Evolutionary conservation across 106 monocot genomes (phyloP).

Genomic region (Alisma plantagoaquatica): DNA sequence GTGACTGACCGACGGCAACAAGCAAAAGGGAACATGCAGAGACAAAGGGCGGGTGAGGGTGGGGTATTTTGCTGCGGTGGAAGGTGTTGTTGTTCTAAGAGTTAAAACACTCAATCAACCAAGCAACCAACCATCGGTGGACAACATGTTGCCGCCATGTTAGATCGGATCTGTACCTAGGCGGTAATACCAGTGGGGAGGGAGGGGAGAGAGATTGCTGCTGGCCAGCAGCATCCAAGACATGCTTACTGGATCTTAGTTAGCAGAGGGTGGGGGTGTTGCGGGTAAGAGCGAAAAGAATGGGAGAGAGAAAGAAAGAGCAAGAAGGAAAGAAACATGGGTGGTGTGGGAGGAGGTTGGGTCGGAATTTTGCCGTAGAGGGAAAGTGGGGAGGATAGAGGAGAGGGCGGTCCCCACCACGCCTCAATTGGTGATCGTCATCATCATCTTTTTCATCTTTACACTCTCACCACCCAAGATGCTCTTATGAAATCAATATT

Average conservation of each 20-base stretch:
- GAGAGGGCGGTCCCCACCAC: too few relatives aligned
- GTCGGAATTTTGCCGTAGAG: too few relatives aligned
- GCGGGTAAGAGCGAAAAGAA: background rate
- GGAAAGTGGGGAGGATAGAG: too few relatives aligned
- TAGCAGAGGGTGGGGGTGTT: background rate
- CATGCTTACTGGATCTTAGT: background rate
- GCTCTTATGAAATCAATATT: too few relatives aligned
- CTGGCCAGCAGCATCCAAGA: background rate
- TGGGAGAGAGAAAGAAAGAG: slow-evolving; percentile 5
- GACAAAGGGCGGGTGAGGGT: background rate
- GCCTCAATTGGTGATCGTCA: too few relatives aligned
- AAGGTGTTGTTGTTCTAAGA: too few relatives aligned
- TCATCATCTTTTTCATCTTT: too few relatives aligned
- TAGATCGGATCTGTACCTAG: slow-evolving; percentile 11
- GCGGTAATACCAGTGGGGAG: too few relatives aligned
- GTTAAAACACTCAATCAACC: too few relatives aligned
- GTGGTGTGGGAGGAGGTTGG: background rate
- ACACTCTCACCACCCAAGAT: too few relatives aligned
- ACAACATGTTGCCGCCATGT: slow-evolving; percentile 8
- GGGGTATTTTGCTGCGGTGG: background rate
- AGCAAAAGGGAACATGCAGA: background rate
- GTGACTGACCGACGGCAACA: too few relatives aligned
- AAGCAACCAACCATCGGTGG: background rate
- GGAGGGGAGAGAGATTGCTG: background rate
- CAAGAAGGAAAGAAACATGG: slow-evolving; percentile 4